Percentiles rank a stretch among this genome's conserved stretches.
phyloP scores from a whole-genome alignment of 768 basidiomycete species.

The Neoboletus magnificus region DNA sequence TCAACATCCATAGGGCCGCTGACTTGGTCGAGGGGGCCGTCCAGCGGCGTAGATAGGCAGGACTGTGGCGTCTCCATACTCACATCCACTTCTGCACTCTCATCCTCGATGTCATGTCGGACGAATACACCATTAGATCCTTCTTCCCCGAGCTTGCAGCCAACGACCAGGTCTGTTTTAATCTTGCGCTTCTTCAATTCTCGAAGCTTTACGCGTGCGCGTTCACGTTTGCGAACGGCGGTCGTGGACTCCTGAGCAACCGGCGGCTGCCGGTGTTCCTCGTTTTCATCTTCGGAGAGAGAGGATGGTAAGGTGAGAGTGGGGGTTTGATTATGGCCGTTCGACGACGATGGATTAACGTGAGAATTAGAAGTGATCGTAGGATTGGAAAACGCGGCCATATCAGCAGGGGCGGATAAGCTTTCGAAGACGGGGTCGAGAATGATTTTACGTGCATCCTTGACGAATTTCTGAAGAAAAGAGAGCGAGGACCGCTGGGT shows the following conservation, averaged over 20 bases:
- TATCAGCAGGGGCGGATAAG: constrained; percentile 17
- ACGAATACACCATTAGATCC: constrained; percentile 47
- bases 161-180: constrained; percentile 31
- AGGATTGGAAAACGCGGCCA: constrained; percentile 23
- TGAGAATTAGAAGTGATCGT: constrained; percentile 27
- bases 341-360: constrained; percentile 21
- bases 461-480: constrained; percentile 56
- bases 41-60: constrained; percentile 21
- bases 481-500: constrained; percentile 47
- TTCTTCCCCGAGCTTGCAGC: constrained; percentile 27
- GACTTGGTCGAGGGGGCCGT: constrained; percentile 5
- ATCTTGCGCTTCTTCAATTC: constrained; percentile 56
- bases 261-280: constrained; percentile 7
- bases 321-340: constrained; percentile 18
- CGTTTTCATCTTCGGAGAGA: constrained; percentile 36
- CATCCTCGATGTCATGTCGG: constrained; percentile 55
- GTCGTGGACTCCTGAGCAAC: constrained; percentile 17
- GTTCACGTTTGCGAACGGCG: constrained; percentile 33
- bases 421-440: constrained; percentile 42
- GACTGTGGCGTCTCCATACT: constrained; percentile 32
- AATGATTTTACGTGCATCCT: constrained; percentile 46
- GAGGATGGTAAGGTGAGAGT: constrained; percentile 21
- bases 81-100: constrained; percentile 60
- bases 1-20: constrained; percentile 17
- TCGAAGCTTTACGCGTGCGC: constrained; percentile 50